phyloP scores from a whole-genome alignment of 2,329 filamentous ascomycete species.

The Lasiodiplodia theobromae region DNA sequence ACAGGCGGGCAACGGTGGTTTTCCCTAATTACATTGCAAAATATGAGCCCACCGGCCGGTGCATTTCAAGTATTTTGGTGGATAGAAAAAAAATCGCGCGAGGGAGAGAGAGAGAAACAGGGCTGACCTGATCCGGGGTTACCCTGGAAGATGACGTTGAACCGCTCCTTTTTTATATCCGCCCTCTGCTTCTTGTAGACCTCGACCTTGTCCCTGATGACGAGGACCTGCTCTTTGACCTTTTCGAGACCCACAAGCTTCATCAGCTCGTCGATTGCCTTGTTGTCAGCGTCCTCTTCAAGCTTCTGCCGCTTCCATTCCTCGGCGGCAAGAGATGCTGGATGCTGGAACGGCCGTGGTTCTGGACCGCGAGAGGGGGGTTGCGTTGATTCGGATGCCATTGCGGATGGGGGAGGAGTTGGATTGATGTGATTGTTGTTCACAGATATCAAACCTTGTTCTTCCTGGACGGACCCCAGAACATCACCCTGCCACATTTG shows the following conservation, averaged over 20 bases:
- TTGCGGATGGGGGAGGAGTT: not conserved
- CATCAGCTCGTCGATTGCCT: slow-evolving; percentile 69
- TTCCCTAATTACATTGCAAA: slow-evolving; percentile 57
- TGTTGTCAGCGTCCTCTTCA: slow-evolving; percentile 58
- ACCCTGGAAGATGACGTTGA: slow-evolving; percentile 69
- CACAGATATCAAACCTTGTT: not conserved
- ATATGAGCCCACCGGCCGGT: not conserved
- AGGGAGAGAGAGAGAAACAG: too few species aligned
- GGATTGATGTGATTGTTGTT: not conserved
- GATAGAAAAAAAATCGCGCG: too few species aligned
- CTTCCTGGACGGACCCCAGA: not conserved
- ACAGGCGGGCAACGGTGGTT: slow-evolving; percentile 77
- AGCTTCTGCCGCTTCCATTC: slow-evolving; percentile 71
- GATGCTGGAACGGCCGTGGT: not conserved
- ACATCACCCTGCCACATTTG: too few species aligned
- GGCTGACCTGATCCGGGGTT: slow-evolving; percentile 75
- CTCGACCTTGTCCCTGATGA: slow-evolving; percentile 69
- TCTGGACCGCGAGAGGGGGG: not conserved
- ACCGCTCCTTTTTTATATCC: slow-evolving; percentile 64
- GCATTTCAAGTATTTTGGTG: not conserved
- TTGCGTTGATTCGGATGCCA: not conserved
- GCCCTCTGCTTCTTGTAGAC: slow-evolving; percentile 63
- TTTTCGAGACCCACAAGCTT: slow-evolving; percentile 73
- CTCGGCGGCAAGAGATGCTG: slow-evolving; percentile 30
- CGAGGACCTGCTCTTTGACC: slow-evolving; percentile 70